Evolutionary conservation across 1,139 yeast genomes (phyloP).

Genomic region (Spencermartinsiella ligniputridi): DNA sequence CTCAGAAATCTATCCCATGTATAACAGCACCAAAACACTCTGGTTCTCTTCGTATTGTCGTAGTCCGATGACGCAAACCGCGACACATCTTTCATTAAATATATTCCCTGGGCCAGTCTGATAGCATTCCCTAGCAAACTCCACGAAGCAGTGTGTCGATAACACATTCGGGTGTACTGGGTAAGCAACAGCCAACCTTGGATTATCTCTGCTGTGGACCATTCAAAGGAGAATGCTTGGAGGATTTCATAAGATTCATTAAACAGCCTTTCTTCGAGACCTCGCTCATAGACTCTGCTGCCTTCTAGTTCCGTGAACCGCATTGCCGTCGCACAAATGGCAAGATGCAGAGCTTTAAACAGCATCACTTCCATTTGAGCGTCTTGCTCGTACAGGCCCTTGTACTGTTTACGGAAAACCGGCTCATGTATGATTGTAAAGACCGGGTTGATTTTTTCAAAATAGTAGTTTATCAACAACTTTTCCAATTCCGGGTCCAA

Average conservation of each 20-base stretch:
- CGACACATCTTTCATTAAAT: constrained; percentile 35
- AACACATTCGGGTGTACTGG: constrained; percentile 50
- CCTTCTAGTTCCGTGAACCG: constrained; percentile 48
- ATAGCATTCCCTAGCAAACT: constrained; percentile 52
- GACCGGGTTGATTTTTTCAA: constrained; percentile 50
- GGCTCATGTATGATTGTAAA: constrained; percentile 52
- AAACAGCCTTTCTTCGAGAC: constrained; percentile 51
- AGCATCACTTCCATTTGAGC: constrained; percentile 32
- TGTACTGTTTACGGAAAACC: constrained; percentile 49
- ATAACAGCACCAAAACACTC: constrained; percentile 56
- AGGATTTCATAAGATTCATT: constrained; percentile 47
- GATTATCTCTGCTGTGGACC: constrained; percentile 62
- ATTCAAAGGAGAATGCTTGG: constrained; percentile 51
- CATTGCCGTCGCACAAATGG: constrained; percentile 49
- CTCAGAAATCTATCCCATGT: constrained; percentile 52
- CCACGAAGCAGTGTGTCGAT: constrained; percentile 54
- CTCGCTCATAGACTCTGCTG: constrained; percentile 27
- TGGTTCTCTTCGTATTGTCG: constrained; percentile 46
- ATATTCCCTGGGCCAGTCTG: constrained; percentile 54
- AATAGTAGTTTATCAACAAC: constrained; percentile 41
- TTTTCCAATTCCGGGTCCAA: constrained; percentile 15
- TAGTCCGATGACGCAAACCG: constrained; percentile 30
- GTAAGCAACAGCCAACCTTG: constrained; percentile 58
- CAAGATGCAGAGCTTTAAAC: constrained; percentile 49
- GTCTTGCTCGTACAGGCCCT: constrained; percentile 26